Evolutionary conservation across 768 basidiomycete genomes (phyloP), one percentile per base, ranked within the genome.

Genomic region (Kwoniella europaea): DNA sequence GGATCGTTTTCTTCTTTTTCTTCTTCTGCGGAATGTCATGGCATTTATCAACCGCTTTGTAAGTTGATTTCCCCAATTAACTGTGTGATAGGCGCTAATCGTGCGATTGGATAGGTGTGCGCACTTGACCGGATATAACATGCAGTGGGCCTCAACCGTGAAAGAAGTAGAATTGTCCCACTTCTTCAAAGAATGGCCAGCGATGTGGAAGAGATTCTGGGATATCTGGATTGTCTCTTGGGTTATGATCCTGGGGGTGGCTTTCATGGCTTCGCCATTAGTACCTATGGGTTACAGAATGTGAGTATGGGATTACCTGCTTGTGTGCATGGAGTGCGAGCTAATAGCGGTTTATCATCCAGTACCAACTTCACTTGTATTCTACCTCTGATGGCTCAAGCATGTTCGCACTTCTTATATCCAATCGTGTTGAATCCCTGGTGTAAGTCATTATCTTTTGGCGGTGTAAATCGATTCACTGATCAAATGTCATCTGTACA

Each of bases 161-260:
- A 94, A 93, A 87, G 92, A 93, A 68, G 76, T 75, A 58, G 77
- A 80, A 83, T 86, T 89, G 44, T 92, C 92, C 1, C 94, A 94
- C 80, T 94, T 95, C 86, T 93, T 91, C 88, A 89, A 91, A 68
- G 93, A 95, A 82, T 90, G 93, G 41, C 93, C 93, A 1, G 88
- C 88, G 68, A 93, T 95, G 82, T 85, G 91, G 78, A 89, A 89
- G 72, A 90, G 92, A 9, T 95, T 92, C 85, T 89, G 91, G 87
- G 77, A 75, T 89, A 53, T 87, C 71, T 74, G 87, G 56, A 71
- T 93, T 44, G 88, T 88, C 44, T 84, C 86, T 10, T 76, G 86
- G 22, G 50, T 79, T 54, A 69, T 79, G 62, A 79, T 82, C 18
- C 58, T 77, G 10, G 86, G 81, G 46, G 90, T 93, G 76, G 81